Conservation (phyloP, 2,329 filamentous ascomycete species). For the Venturia carpophila region DNA sequence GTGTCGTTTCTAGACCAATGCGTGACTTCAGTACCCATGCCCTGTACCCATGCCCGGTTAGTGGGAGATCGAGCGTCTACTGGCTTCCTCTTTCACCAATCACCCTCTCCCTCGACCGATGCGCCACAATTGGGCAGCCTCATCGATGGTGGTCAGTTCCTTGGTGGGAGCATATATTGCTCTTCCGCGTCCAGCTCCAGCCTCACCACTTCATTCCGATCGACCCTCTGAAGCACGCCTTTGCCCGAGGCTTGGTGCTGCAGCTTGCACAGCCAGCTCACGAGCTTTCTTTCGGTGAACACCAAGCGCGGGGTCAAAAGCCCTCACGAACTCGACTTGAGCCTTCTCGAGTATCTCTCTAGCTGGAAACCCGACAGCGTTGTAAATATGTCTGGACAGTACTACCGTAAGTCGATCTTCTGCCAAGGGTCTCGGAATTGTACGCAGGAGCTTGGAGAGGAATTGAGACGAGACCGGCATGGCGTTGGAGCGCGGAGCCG, state of each 20-base stretch:
- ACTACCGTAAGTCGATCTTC: slow-evolving; percentile 4
- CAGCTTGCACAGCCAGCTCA: neutral
- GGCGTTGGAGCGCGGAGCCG: neutral
- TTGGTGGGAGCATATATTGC: neutral
- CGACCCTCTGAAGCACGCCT: neutral
- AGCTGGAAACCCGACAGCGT: neutral
- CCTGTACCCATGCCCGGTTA: neutral
- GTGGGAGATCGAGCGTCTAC: neutral
- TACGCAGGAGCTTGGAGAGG: neutral
- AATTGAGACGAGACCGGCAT: neutral
- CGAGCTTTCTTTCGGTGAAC: neutral
- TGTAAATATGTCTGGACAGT: slow-evolving; percentile 3
- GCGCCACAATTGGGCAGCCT: slow-evolving; percentile 7
- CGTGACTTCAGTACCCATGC: neutral
- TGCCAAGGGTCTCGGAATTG: neutral
- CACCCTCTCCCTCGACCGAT: neutral
- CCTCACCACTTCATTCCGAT: neutral
- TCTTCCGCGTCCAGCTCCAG: neutral
- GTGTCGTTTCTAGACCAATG: neutral
- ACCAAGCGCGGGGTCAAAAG: slow-evolving; percentile 1
- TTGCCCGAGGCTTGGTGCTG: neutral
- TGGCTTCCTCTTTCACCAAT: neutral
- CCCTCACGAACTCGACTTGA: neutral
- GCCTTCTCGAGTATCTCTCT: neutral
- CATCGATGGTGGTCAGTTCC: neutral